Base-by-base conservation (phyloP, 768 basidiomycete species). In the Daedalea quercina region DNA sequence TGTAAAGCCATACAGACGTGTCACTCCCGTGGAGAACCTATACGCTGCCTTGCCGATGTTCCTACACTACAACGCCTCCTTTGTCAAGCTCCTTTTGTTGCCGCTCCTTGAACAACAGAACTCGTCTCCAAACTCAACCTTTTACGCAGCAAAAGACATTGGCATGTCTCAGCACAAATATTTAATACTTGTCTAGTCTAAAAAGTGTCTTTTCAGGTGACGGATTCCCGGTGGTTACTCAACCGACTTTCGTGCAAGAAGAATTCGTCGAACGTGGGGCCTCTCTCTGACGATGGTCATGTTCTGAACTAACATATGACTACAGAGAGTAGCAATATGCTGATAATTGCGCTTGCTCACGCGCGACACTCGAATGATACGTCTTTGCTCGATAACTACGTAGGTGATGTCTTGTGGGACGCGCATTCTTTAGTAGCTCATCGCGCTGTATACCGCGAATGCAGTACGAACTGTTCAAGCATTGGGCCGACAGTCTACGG, bases 11-110 rank as follows among this genome's bases (percentile, higher is more conserved):
- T 46, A 28, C 47, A 58, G 63, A 12, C 57, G 65, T 3, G 62
- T 68, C 11, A 68, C 61, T 48, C 65, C 69, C 3, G 68, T 70
- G 8, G 69, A 70, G 47, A 59, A 60, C 1, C 54, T 70, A 19
- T 68, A 61, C 50, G 59, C 67, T 2, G 55, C 65, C 4, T 62
- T 64, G 23, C 66, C 69, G 9, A 52, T 63, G 24, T 63, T 63
- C 46, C 51, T 69, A 1, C 67, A 63, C 50, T 34, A 63, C 50
- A 70, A 70, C 35, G 63, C 66, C 3, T 57, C 66, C 3, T 55
- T 67, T 20, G 60, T 56, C 1, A 56, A 59, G 6, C 57, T 57
- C 3, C 51, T 67, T 12, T 58, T 69, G 0, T 24, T 52, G 9
- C 68, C 68, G 9, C 53, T 67, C 0, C 54, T 69, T 9, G 59